These are phyloP conservation scores for Cruciata laevipes DNA, from an alignment of 257 asterid genomes.

Conservation along the genomic window DNA sequence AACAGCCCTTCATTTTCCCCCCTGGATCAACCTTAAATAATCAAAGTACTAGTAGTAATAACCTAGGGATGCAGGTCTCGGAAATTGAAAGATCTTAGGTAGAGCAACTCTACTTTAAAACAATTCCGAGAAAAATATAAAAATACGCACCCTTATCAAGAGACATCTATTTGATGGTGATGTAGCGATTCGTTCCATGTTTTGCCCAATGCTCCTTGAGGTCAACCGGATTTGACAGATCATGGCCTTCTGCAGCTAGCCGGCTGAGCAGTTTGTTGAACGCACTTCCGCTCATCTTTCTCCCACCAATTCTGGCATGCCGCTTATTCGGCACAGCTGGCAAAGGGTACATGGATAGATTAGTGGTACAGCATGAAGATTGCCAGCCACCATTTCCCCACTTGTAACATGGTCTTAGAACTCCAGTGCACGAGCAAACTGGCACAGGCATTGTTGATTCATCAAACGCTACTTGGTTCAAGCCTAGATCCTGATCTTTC, in stretches of 20 bases:
- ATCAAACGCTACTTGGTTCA: constrained; percentile 87
- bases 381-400: constrained; percentile 99
- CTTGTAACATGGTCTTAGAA: constrained; percentile 79
- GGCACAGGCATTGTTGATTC: constrained; percentile 94
- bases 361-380: constrained; percentile 86
- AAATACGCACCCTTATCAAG: neutral
- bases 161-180: constrained; percentile 64
- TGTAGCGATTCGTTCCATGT: constrained; percentile 95
- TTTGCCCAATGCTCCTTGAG: constrained; percentile 94
- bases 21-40: constrained; percentile 3
- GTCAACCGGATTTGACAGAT: constrained; percentile 77
- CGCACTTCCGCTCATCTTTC: constrained; percentile 98
- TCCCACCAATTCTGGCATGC: constrained; percentile 89
- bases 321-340: constrained; percentile 94
- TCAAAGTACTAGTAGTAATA: neutral
- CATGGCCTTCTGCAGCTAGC: constrained; percentile 80
- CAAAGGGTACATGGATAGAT: constrained; percentile 76
- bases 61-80: neutral
- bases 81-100: neutral
- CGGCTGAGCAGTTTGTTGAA: constrained; percentile 86
- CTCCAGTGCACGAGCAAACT: constrained; percentile 90
- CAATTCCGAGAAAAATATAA: too few species aligned
- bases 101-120: neutral
- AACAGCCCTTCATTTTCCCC: constrained; percentile 9
- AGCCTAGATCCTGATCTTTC: constrained; percentile 87